Evolutionary conservation across 352 stramenopile genomes (phyloP), one percentile per base, ranked within the genome.

Genomic region (Phytophthora agathidicida): DNA sequence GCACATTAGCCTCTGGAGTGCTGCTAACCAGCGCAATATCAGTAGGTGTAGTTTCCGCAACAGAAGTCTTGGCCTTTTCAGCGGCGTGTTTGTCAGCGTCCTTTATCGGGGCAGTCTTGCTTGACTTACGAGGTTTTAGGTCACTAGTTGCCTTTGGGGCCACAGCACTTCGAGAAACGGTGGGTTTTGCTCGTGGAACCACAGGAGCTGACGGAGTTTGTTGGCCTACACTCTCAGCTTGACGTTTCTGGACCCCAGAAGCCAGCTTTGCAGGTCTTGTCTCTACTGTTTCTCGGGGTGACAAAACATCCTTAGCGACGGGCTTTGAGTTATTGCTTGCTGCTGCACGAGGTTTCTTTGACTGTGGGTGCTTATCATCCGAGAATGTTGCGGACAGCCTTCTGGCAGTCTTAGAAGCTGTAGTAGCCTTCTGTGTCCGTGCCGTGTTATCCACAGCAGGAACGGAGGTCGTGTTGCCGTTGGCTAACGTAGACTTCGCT

Each of bases 401-500:
- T 26, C 52, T 49, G 6, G 23, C 27, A 36, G 33, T 14, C 14
- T 60, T 63, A 8, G 43, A 36, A 26, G 26, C 24, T 30, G 51
- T 28, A 42, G 19, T 42, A 27, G 56, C 37, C 5, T 64, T 60
- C 11, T 43, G 39, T 27, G 49, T 26, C 14, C 47, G 44, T n/a
- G 22, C 11, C 5, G 37, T n/a, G 20, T 64, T 19, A 2, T 58
- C 43, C 19, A 27, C 24, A 13, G 32, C 1, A 24, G 60, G 13
- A 14, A 65, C 20, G 1, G 61, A 36, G 0, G 42, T 59, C 14
- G 46, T 58, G 28, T 65, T 73, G 30, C 56, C 54, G 24, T 71
- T 79, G 10, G 78, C 72, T 7, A 91, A 54, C 9, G 72, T 81
- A 1, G 74, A 85, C 50, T 94, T 91, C 7, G 85, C 81, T 45